Evolutionary conservation across 1,139 yeast species (phyloP).

Genomic region (Sugiyamaella paludigena): DNA sequence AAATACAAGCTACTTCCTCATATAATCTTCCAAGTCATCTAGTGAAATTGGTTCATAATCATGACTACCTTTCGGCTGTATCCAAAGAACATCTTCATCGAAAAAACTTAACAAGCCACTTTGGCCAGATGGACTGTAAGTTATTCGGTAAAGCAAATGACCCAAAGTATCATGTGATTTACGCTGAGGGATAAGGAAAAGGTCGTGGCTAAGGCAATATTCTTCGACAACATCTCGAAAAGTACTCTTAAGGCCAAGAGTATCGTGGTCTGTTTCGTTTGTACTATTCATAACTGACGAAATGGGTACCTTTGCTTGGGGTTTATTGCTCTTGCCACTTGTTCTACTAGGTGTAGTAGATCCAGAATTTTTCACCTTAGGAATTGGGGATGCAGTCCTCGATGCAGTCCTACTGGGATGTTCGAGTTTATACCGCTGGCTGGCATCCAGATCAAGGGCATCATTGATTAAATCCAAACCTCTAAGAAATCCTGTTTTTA

Average conservation of each 20-base stretch:
- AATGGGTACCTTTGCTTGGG: background rate
- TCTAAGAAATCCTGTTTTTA: slow-evolving; percentile 29
- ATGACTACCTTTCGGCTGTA: slow-evolving; percentile 24
- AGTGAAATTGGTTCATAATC: slow-evolving; percentile 29
- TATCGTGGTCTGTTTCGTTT: background rate
- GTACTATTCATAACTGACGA: background rate
- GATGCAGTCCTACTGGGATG: slow-evolving; percentile 1
- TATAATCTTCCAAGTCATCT: slow-evolving; percentile 27
- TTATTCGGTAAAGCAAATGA: slow-evolving; percentile 39
- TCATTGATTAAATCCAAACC: slow-evolving; percentile 40
- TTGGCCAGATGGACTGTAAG: slow-evolving; percentile 34
- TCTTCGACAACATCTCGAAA: slow-evolving; percentile 53
- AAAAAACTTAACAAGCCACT: slow-evolving; percentile 41
- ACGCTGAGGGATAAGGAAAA: slow-evolving; percentile 38
- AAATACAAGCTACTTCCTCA: background rate
- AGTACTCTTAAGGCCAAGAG: slow-evolving; percentile 22
- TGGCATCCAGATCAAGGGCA: slow-evolving; percentile 30
- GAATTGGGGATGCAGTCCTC: slow-evolving; percentile 2
- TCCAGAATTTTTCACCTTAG: background rate
- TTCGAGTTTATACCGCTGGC: slow-evolving; percentile 11
- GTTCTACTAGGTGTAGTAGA: too few species aligned
- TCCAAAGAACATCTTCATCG: slow-evolving; percentile 49
- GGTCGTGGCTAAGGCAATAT: slow-evolving; percentile 39
- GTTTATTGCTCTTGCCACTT: too few species aligned
- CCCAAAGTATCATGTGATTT: slow-evolving; percentile 38